These are phyloP conservation scores for Fimicolochytrium jonesii DNA, from an alignment of 192 early-diverging fungal species.

Conservation along the genomic window DNA sequence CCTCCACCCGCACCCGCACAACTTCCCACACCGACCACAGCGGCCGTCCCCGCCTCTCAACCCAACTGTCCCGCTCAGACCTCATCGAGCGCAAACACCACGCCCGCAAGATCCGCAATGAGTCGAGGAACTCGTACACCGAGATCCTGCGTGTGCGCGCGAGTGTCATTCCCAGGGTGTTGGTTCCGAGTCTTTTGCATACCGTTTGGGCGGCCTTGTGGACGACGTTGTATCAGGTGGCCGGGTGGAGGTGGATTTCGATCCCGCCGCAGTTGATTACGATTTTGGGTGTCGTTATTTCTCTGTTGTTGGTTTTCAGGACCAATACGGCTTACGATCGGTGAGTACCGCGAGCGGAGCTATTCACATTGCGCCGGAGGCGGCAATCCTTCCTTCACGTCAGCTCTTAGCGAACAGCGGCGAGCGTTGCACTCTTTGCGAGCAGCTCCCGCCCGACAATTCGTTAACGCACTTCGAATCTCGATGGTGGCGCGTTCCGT, in stretches of 20 bases:
- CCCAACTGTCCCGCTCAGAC: constrained; percentile 9
- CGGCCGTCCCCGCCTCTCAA: not conserved
- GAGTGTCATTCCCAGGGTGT: constrained; percentile 23
- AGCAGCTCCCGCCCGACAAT: no score
- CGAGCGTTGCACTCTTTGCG: no score
- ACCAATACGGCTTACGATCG: constrained; percentile 56
- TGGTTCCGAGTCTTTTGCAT: constrained; percentile 10
- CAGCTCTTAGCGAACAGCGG: not conserved
- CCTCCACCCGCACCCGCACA: no score
- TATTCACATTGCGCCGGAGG: no score
- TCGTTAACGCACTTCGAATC: no score
- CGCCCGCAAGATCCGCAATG: constrained; percentile 21
- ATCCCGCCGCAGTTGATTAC: constrained; percentile 36
- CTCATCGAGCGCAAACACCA: constrained; percentile 11
- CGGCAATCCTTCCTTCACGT: not conserved
- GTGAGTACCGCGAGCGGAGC: not conserved
- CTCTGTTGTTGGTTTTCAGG: constrained; percentile 76
- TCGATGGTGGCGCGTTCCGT: no score
- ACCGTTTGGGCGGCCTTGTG: constrained; percentile 29
- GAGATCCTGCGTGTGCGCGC: constrained; percentile 12
- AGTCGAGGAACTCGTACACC: constrained; percentile 12
- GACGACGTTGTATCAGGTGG: constrained; percentile 25
- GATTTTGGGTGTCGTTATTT: constrained; percentile 37
- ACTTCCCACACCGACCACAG: no score
- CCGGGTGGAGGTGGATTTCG: constrained; percentile 14